Evolutionary conservation across 371 early-diverging fungal genomes (phyloP).

Genomic region (Parasitella parasitica): DNA sequence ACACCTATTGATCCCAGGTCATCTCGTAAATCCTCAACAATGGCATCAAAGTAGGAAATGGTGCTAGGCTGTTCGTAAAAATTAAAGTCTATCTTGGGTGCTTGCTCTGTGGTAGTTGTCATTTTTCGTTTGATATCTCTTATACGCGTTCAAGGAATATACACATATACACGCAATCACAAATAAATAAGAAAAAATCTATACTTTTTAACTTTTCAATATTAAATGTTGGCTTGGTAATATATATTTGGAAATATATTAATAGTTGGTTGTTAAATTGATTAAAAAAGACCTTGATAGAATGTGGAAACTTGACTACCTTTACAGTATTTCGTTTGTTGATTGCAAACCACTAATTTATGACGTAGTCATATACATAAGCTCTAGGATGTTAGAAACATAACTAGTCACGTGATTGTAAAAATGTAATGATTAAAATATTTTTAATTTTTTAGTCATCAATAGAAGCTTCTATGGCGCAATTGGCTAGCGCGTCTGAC

Average conservation of each 20-base stretch:
- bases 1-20: conserved; percentile 47
- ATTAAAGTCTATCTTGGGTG: conserved; percentile 42
- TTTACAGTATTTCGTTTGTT: not conserved
- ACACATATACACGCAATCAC: not conserved
- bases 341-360: not conserved
- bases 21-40: conserved; percentile 37
- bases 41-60: conserved; percentile 55
- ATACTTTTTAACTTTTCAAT: not conserved
- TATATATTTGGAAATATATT: not conserved
- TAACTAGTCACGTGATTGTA: not conserved
- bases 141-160: not conserved
- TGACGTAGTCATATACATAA: not conserved
- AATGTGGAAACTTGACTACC: not conserved
- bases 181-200: not conserved
- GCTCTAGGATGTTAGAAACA: not conserved
- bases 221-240: not conserved
- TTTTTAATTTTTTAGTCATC: not conserved
- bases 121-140: not conserved
- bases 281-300: not conserved
- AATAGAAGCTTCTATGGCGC: conserved; percentile 60
- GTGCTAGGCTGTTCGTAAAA: conserved; percentile 55
- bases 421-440: not conserved
- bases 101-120: not conserved
- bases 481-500: conserved; percentile 77
- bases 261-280: not conserved